Evolutionary conservation across 352 stramenopile genomes (phyloP).

Genomic region (Globisporangium echinulatum): DNA sequence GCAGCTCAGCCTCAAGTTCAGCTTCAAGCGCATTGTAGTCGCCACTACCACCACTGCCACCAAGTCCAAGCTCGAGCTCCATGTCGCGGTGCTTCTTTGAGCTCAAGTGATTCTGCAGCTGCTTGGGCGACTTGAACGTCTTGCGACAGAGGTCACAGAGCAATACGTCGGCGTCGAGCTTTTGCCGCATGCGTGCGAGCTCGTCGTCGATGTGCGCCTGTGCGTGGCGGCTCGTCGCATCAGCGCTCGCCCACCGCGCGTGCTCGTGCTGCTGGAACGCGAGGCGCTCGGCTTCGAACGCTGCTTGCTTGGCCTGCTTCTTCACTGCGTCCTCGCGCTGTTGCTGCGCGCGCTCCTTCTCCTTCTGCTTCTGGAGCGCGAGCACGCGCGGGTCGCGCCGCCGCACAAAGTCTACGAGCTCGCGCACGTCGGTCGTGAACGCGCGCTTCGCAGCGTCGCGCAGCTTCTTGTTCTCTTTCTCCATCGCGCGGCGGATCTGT

Average conservation of each 20-base stretch:
- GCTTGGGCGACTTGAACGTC: conserved; percentile 79
- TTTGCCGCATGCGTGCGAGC: conserved; percentile 53
- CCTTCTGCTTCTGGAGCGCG: conserved; percentile 56
- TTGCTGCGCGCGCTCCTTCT: conserved; percentile 47
- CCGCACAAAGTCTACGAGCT: conserved; percentile 80
- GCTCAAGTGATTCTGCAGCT: conserved; percentile 70
- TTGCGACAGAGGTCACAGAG: conserved; percentile 80
- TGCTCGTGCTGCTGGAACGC: conserved; percentile 68
- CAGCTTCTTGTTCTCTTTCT: conserved; percentile 88
- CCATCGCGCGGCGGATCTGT: conserved; percentile 72
- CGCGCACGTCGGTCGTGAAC: conserved; percentile 71
- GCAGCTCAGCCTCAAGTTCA: conserved; percentile 49
- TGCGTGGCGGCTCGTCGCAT: conserved; percentile 38
- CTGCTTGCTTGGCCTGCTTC: conserved; percentile 51
- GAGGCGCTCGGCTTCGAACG: conserved; percentile 48
- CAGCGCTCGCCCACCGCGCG: conserved; percentile 41
- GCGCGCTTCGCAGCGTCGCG: conserved; percentile 68
- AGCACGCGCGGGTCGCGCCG: conserved; percentile 71
- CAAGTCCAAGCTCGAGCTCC: conserved; percentile 60
- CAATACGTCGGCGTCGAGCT: conserved; percentile 61
- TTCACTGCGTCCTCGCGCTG: conserved; percentile 42
- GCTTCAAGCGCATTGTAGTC: conserved; percentile 54
- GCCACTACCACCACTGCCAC: conserved; percentile 7
- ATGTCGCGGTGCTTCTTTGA: conserved; percentile 82
- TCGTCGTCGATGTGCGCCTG: conserved; percentile 60